These are phyloP conservation scores for Abelmoschus esculentus DNA, from an alignment of 345 rosid genomes.

Conservation along the genomic window DNA sequence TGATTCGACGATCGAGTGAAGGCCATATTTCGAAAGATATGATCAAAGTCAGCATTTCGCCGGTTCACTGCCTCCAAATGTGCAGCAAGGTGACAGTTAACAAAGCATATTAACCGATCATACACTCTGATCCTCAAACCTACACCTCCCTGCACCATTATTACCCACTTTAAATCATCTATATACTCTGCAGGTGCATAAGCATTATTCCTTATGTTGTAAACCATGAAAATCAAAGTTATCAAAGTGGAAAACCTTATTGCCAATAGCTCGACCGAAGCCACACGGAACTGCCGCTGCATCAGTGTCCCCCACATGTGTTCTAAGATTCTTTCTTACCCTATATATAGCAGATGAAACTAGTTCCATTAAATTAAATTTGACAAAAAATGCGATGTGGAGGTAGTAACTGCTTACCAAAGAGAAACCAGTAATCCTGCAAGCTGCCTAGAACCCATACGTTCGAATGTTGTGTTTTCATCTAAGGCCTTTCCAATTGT, in stretches of 20 bases:
- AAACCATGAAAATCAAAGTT: background rate
- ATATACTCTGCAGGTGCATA: background rate
- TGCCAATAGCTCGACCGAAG: conserved; percentile 97
- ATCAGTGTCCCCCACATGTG: conserved; percentile 90
- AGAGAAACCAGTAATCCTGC: conserved; percentile 86
- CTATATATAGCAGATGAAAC: conserved; percentile 24
- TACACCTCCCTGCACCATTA: conserved; percentile 57
- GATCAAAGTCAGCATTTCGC: conserved; percentile 71
- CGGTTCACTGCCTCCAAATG: conserved; percentile 71
- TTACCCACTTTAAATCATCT: background rate
- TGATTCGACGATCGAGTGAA: conserved; percentile 44
- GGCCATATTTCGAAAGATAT: conserved; percentile 53
- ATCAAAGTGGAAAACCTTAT: conserved; percentile 49
- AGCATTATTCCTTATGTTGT: background rate
- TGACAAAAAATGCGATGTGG: background rate
- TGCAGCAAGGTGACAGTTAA: conserved; percentile 80
- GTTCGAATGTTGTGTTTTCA: conserved; percentile 74
- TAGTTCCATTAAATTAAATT: background rate
- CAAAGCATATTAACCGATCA: conserved; percentile 66
- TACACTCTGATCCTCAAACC: conserved; percentile 69
- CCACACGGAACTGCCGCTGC: conserved; percentile 99
- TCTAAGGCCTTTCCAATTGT: conserved; percentile 77
- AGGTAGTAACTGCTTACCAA: conserved; percentile 43
- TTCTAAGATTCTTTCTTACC: conserved; percentile 81
- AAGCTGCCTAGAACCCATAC: conserved; percentile 95